Evolutionary conservation across 2,329 filamentous ascomycete genomes (phyloP), one percentile per base, ranked within the genome.

Genomic region (Monilinia fructicola): DNA sequence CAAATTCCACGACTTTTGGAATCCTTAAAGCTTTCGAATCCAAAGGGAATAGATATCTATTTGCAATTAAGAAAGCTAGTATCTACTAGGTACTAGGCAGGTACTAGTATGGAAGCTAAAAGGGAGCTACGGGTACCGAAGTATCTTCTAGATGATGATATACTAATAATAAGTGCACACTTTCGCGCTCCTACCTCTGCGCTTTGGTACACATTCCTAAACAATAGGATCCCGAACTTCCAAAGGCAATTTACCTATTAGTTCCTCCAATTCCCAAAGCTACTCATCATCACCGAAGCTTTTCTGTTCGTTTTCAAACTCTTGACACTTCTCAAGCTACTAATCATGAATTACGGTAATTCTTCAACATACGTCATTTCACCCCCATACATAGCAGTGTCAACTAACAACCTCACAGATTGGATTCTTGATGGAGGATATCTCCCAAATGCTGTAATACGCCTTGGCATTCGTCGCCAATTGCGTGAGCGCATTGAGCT

Each of bases 391-490:
- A 31, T 48, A 14, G 31, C 35, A 48, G 54, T 59, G 40, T 50
- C 28, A 66, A 54, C 35, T 64, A 35, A 68, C 67, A 50, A 21
- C 71, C 21, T 31, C 16, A 54, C 70, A 81, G 85, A 87, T 74
- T 82, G 80, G 77, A 77, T 90, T 67, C 82, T 90, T 48, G 88
- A 91, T 76, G 80, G 82, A 69, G 88, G 88, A 68, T 88, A 87
- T 74, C 81, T 91, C 40, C 88, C 88, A 3, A 82, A 87, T 68
- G 75, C 82, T 14, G 73, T 90, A 35, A 87, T 90, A 70, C 85
- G 88, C 23, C 73, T 85, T 23, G 88, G 88, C 21, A 90, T 91
- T 73, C 83, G 87, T 21, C 81, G 82, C n/a, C 87, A 90, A 77
- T 81, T 91, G 14, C 80, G 80, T n/a, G 80, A 87, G 68, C 85